Evolutionary conservation across 2,329 filamentous ascomycete genomes (phyloP), one percentile per base, ranked within the genome.

Genomic region (Niveomyces coronatus): DNA sequence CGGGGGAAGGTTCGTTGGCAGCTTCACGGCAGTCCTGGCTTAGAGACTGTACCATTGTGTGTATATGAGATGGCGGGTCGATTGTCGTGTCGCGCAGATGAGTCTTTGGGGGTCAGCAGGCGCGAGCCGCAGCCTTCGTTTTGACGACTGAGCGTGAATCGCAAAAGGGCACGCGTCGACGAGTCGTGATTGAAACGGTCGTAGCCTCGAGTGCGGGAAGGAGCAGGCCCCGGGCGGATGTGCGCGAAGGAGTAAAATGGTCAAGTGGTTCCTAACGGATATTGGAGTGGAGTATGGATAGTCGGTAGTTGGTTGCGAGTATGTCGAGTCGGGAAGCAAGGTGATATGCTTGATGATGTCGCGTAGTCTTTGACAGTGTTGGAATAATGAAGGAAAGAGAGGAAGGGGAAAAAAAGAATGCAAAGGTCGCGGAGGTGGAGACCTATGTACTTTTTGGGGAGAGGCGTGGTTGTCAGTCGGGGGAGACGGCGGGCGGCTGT

Each of bases 371-470:
- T 20, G 18, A 32, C 16, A 26, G 16, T 32, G 36, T n/a, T 26
- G 22, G 22, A 38, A 31, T 15, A 29, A 32, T 19, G 27, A 32
- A 27, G 36, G 31, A 29, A 19, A 31, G 17, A 32, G 20, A 31
- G 36, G 22, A 19, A 11, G n/a, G n/a, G 20, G 35, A 23, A n/a
- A 32, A 26, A 32, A 32, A 27, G 36, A 37, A 29, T 27, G 26
- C 16, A 32, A 26, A 31, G 36, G 22, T 27, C 16, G n/a, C n/a
- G 20, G 35, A 23, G 36, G 36, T 38, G 36, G 36, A 31, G 36
- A 38, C 36, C 18, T 15, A 31, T 38, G n/a, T n/a, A n/a, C n/a
- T 38, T 38, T 19, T 37, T 28, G 7, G 20, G 14, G 7, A 16
- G 27, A 22, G 27, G 35, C 19, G 36, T 31, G 24, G 28, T 37